Conservation (phyloP, 2,329 filamentous ascomycete genomes). For the Diaporthe capsici region DNA sequence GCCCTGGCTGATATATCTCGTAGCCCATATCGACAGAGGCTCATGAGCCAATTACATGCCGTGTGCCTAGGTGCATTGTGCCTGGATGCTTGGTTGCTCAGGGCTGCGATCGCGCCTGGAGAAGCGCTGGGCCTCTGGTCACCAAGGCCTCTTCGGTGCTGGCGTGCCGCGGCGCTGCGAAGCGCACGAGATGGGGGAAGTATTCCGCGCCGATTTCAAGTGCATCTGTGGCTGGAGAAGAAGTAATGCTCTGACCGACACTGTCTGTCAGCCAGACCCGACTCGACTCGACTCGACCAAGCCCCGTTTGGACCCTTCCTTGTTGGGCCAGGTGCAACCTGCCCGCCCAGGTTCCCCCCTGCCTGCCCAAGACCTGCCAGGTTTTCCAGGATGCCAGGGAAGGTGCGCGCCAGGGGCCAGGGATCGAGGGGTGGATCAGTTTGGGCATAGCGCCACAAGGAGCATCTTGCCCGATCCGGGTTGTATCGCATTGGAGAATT, state of each 20-base stretch:
- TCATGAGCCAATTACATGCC: not conserved
- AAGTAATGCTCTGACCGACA: not conserved
- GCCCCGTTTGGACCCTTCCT: not conserved
- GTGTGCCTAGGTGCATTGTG: not conserved
- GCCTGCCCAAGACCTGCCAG: conserved; percentile 18
- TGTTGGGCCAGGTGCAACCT: conserved; percentile 5
- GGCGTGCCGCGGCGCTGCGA: not conserved
- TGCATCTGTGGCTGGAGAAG: conserved; percentile 7
- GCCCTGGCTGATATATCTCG: conserved; percentile 19
- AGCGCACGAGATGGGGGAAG: not conserved
- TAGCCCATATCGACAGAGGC: not conserved
- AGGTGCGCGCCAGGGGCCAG: conserved; percentile 16
- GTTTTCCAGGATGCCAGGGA: conserved; percentile 14
- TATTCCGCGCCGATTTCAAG: not conserved
- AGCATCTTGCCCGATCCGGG: conserved; percentile 30
- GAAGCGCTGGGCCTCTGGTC: not conserved
- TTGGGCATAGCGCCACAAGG: conserved; percentile 29
- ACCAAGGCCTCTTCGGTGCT: not conserved
- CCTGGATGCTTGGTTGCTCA: conserved; percentile 2
- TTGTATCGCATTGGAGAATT: conserved; percentile 27
- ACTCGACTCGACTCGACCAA: conserved; percentile 6
- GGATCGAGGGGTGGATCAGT: conserved; percentile 5
- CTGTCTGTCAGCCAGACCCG: not conserved
- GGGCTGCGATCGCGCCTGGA: conserved; percentile 1
- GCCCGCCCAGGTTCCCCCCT: not conserved